Evolutionary conservation across 2,329 filamentous ascomycete species (phyloP).

Genomic region (Sphaerulina populicola): DNA sequence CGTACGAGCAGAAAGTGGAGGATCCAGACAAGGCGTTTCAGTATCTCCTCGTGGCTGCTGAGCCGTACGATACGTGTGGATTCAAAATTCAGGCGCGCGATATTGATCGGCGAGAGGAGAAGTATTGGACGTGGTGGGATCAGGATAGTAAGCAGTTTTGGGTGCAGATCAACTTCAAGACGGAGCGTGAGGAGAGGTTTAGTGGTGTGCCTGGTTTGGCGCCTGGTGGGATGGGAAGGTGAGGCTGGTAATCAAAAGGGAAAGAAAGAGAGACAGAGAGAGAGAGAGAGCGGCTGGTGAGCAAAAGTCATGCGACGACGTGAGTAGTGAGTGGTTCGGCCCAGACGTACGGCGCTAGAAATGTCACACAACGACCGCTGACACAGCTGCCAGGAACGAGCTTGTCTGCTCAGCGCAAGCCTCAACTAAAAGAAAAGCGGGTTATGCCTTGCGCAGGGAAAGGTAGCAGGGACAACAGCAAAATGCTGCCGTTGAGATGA

Average conservation of each 20-base stretch:
- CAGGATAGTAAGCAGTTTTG: conserved; percentile 93
- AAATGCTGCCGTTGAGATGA: background rate
- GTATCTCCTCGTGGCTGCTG: conserved; percentile 88
- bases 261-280: background rate
- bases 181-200: conserved; percentile 88
- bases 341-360: background rate
- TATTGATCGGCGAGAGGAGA: conserved; percentile 79
- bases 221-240: conserved; percentile 30
- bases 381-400: no score
- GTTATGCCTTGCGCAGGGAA: no score
- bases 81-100: conserved; percentile 94
- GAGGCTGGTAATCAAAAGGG: conserved; percentile 1
- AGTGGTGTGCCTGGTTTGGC: conserved; percentile 58
- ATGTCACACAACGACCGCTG: background rate
- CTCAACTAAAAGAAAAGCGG: no score
- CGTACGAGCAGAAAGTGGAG: conserved; percentile 91
- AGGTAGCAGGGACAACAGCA: no score
- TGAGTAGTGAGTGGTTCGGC: background rate
- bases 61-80: conserved; percentile 94
- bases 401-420: no score
- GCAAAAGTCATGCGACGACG: background rate
- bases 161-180: conserved; percentile 97
- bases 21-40: conserved; percentile 89
- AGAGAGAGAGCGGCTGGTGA: background rate
- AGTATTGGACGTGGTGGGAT: conserved; percentile 93